Conservation (phyloP, 2,329 filamentous ascomycete species). For the Pseudogymnoascus sp. region DNA sequence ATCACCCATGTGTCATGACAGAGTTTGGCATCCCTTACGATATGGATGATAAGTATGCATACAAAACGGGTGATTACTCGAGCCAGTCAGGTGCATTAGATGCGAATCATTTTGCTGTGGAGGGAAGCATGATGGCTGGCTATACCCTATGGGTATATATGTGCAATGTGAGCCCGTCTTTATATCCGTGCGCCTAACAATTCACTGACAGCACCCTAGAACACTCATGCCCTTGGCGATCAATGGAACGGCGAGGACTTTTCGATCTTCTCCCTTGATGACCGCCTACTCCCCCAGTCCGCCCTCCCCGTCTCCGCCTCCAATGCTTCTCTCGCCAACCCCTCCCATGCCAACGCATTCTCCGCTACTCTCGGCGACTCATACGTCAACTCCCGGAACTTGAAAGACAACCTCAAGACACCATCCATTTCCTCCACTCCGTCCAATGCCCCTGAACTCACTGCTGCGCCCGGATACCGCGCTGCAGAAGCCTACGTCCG, state of each 20-base stretch:
- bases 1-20: conserved; percentile 81
- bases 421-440: conserved; percentile 56
- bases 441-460: conserved; percentile 48
- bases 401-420: conserved; percentile 65
- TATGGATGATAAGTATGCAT: conserved; percentile 95
- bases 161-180: conserved; percentile 47
- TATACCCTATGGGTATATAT: conserved; percentile 88
- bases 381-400: conserved; percentile 62
- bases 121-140: conserved; percentile 75
- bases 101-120: conserved; percentile 88
- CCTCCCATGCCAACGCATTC: conserved; percentile 28
- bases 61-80: conserved; percentile 89
- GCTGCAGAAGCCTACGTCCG: conserved; percentile 91
- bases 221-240: conserved; percentile 82
- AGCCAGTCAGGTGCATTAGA: conserved; percentile 90
- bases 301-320: conserved; percentile 38
- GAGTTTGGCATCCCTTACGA: conserved; percentile 98
- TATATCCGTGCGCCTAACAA: neutral
- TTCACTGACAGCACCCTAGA: conserved; percentile 40
- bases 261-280: conserved; percentile 81
- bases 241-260: conserved; percentile 97
- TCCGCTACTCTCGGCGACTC: conserved; percentile 33
- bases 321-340: conserved; percentile 40
- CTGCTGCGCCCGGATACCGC: conserved; percentile 65
- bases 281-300: conserved; percentile 54